These are phyloP conservation scores for Colletotrichum liaoningense DNA, from an alignment of 2,329 filamentous ascomycete genomes.

Conservation along the genomic window DNA sequence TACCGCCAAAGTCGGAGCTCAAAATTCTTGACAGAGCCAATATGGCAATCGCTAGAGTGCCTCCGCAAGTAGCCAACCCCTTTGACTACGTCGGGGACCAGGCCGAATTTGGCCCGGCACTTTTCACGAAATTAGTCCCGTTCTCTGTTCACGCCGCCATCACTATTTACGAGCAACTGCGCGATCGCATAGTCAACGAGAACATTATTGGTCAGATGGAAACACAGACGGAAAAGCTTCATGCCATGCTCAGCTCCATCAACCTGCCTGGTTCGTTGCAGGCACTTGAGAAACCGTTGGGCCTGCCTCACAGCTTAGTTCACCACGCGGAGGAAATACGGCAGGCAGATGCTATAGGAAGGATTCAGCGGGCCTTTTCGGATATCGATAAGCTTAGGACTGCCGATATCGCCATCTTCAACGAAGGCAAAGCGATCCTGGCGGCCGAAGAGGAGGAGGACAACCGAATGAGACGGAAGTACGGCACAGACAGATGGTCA, in stretches of 20 bases:
- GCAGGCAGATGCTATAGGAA: conserved; percentile 86
- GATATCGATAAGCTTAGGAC: conserved; percentile 92
- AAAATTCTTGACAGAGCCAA: conserved; percentile 86
- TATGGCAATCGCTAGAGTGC: conserved; percentile 85
- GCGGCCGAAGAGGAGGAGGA: conserved; percentile 88
- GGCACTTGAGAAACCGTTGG: conserved; percentile 93
- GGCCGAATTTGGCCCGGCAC: conserved; percentile 82
- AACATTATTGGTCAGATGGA: conserved; percentile 89
- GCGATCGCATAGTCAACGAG: conserved; percentile 90
- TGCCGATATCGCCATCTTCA: conserved; percentile 81
- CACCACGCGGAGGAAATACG: conserved; percentile 95
- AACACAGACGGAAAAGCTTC: conserved; percentile 80
- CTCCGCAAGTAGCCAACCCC: conserved; percentile 84
- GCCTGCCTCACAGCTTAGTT: conserved; percentile 84
- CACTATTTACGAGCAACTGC: conserved; percentile 92
- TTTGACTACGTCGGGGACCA: conserved; percentile 83
- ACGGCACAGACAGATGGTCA: conserved; percentile 88
- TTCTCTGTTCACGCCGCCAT: conserved; percentile 96
- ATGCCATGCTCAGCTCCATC: conserved; percentile 82
- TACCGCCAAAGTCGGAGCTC: conserved; percentile 89
- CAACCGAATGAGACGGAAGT: conserved; percentile 77
- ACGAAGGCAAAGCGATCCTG: conserved; percentile 84
- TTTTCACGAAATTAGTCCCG: conserved; percentile 93
- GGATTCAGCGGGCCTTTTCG: conserved; percentile 82
- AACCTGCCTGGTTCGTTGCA: conserved; percentile 94